phyloP scores from a whole-genome alignment of 768 basidiomycete genomes.

The Sarcodon aspratus region DNA sequence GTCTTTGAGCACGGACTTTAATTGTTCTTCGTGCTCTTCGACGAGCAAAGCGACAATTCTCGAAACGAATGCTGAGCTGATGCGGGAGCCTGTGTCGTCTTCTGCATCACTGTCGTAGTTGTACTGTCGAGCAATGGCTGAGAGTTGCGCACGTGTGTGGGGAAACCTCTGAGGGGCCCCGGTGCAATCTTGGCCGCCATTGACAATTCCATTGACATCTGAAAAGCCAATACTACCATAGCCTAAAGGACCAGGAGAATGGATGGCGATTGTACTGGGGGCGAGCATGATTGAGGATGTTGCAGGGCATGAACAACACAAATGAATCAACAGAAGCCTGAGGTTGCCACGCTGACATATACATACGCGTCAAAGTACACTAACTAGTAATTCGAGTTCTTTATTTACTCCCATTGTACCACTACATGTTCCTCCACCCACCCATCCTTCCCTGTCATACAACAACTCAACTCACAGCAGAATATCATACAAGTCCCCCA shows the following conservation, averaged over 20 bases:
- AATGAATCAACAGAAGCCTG: not conserved
- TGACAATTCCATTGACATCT: slow-evolving; percentile 5
- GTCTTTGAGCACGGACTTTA: slow-evolving; percentile 64
- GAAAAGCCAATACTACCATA: slow-evolving; percentile 4
- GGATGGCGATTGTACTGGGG: not conserved
- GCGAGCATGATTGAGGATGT: not conserved
- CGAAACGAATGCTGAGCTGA: slow-evolving; percentile 54
- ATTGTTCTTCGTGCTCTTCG: slow-evolving; percentile 79
- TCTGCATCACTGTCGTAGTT: slow-evolving; percentile 54
- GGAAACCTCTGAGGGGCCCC: slow-evolving; percentile 40
- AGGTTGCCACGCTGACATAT: not conserved
- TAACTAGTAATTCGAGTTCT: not conserved
- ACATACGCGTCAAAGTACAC: not conserved
- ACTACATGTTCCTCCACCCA: not conserved
- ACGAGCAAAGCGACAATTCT: slow-evolving; percentile 62
- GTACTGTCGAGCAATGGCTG: slow-evolving; percentile 62
- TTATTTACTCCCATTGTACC: not conserved
- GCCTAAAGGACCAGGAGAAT: not conserved
- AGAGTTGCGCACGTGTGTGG: slow-evolving; percentile 75
- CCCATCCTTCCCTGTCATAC: slow-evolving; percentile 18
- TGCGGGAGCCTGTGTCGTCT: slow-evolving; percentile 29
- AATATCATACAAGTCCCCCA: slow-evolving; percentile 93
- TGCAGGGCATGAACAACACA: not conserved
- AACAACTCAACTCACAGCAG: slow-evolving; percentile 78
- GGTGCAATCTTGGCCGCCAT: slow-evolving; percentile 2